Conservation (phyloP, 352 stramenopile genomes). For the Halophytophthora batemanensis region DNA sequence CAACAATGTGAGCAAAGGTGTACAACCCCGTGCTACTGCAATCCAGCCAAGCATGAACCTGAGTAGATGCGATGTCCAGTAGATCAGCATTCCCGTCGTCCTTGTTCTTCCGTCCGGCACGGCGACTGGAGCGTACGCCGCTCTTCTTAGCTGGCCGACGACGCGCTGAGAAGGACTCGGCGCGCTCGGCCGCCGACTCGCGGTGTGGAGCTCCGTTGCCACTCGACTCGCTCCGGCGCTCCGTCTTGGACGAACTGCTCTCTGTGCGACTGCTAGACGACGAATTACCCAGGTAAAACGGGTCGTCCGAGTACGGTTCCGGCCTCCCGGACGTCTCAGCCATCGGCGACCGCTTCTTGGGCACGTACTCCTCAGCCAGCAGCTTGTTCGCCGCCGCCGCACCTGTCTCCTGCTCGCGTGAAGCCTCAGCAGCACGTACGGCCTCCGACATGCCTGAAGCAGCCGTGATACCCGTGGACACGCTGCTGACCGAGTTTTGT, state of each 20-base stretch:
- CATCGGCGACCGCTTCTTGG: constrained; percentile 38
- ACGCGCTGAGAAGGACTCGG: constrained; percentile 67
- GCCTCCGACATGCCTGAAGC: constrained; percentile 66
- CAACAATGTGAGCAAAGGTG: constrained; percentile 9
- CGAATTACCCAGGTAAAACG: constrained; percentile 63
- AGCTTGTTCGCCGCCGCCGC: constrained; percentile 76
- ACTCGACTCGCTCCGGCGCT: constrained; percentile 26
- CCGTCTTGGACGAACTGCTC: constrained; percentile 29
- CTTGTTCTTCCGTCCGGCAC: constrained; percentile 36
- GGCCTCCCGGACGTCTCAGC: constrained; percentile 27
- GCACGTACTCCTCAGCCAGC: constrained; percentile 74
- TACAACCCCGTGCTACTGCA: not conserved
- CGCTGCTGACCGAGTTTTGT: constrained; percentile 59
- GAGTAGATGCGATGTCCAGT: constrained; percentile 48
- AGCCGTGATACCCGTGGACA: constrained; percentile 55
- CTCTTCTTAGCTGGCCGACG: constrained; percentile 70
- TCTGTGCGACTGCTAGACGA: constrained; percentile 38
- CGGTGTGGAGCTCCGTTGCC: constrained; percentile 6
- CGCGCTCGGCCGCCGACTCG: constrained; percentile 40
- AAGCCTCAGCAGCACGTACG: constrained; percentile 63
- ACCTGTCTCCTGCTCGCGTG: constrained; percentile 57
- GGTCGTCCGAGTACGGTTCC: constrained; percentile 77
- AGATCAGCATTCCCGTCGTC: constrained; percentile 55
- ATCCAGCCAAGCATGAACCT: constrained; percentile 20
- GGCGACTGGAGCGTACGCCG: constrained; percentile 38